Evolutionary conservation across 352 stramenopile species (phyloP), one percentile per base, ranked within the genome.

Genomic region (Phytophthora cactorum): DNA sequence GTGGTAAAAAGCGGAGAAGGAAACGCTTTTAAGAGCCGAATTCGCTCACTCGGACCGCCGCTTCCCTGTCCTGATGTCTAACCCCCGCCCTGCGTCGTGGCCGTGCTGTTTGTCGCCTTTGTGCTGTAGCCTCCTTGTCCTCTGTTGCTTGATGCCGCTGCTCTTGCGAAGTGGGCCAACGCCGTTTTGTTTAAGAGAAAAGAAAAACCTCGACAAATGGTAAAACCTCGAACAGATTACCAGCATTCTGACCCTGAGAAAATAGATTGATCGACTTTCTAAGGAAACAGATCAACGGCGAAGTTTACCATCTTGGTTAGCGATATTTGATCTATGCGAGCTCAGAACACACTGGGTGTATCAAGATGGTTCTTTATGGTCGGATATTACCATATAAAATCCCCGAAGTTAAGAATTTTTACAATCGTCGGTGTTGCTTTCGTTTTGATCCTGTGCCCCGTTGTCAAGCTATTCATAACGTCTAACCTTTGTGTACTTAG

Each of bases 81-180:
- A 2, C 44, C 14, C 45, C 31, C 15, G 22, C 32, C 27, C 59
- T 61, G 17, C 50, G 56, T 55, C 31, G 27, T 60, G 6, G 14
- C 55, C 11, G 17, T 22, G 41, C 50, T 46, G 15, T 36, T 5
- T 43, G n/a, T 50, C 31, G 17, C 3, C 22, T 32, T 17, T 28
- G 2, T 25, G 15, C n/a, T 39, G 22, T 41, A 28, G 44, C 38
- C 50, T 28, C 14, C 25, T 39, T 22, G 36, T 50, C 43, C 22
- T 55, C 41, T 52, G 36, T 43, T 47, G 38, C 38, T 52, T 62
- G 31, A 60, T 54, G 52, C 9, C 41, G 27, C 36, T 17, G 36
- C 36, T 43, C 36, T 43, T 43, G 0, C 15, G 41, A 47, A 47
- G 41, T 47, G 36, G 41, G 5, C n/a, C 17, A 27, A 15, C 6